Conservation (phyloP, 208 protist genomes). For the Leishmania guyanensis region DNA sequence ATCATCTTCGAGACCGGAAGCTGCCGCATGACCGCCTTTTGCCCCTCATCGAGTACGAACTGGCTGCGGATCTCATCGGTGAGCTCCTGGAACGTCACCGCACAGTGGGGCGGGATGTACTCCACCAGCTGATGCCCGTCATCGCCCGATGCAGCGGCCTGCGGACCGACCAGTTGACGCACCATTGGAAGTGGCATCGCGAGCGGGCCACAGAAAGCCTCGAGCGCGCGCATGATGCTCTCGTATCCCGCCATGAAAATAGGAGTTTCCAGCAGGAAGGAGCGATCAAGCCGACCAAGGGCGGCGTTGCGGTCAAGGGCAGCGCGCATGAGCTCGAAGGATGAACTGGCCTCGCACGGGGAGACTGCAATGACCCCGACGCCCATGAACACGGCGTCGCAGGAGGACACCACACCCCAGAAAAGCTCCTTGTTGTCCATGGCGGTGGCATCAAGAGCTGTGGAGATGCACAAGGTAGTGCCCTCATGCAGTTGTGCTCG, state of each 20-base stretch:
- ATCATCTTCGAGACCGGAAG: constrained; percentile 76
- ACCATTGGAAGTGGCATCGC: constrained; percentile 86
- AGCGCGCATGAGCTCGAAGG: constrained; percentile 61
- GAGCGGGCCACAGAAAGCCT: constrained; percentile 79
- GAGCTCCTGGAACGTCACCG: constrained; percentile 74
- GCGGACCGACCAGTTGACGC: constrained; percentile 40
- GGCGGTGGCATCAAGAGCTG: constrained; percentile 48
- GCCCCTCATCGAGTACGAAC: constrained; percentile 79
- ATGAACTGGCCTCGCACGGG: constrained; percentile 54
- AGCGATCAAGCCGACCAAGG: constrained; percentile 48
- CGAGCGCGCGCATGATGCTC: constrained; percentile 75
- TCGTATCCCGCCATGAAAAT: constrained; percentile 88
- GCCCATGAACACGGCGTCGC: constrained; percentile 51
- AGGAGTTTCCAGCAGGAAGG: constrained; percentile 70
- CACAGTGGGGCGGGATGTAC: constrained; percentile 85
- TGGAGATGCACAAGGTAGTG: constrained; percentile 84
- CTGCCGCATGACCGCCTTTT: constrained; percentile 69
- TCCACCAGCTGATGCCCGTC: constrained; percentile 35
- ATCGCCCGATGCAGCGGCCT: constrained; percentile 10
- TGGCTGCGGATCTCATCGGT: constrained; percentile 56
- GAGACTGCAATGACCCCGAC: constrained; percentile 66
- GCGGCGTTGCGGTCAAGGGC: constrained; percentile 76
- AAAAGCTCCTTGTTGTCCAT: constrained; percentile 71
- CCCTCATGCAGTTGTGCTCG: constrained; percentile 59
- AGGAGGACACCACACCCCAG: constrained; percentile 83